phyloP scores from a whole-genome alignment of 2,329 filamentous ascomycete species.

The Fusarium bactridioides region DNA sequence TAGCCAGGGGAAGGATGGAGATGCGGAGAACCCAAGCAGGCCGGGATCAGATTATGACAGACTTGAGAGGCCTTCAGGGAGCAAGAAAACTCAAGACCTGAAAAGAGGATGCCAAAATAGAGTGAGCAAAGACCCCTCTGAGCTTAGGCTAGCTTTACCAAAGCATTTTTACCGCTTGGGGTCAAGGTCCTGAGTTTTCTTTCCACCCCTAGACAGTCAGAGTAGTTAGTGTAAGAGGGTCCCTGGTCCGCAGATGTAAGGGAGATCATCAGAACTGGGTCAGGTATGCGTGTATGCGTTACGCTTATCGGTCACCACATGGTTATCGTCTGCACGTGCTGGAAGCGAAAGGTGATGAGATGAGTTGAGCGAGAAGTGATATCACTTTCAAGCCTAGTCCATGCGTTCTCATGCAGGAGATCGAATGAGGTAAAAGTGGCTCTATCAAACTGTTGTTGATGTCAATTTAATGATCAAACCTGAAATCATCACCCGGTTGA shows the following conservation, averaged over 20 bases:
- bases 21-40: conserved; percentile 18
- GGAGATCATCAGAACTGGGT: conserved; percentile 8
- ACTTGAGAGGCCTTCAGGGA: background rate
- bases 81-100: too few relatives aligned
- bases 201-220: background rate
- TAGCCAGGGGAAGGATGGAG: conserved; percentile 1
- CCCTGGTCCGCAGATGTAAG: conserved; percentile 7
- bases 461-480: background rate
- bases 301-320: conserved; percentile 26
- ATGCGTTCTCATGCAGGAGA: conserved; percentile 6
- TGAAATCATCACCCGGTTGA: background rate
- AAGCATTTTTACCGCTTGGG: too few relatives aligned
- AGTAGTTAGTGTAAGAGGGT: background rate
- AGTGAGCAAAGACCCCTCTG: too few relatives aligned
- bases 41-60: background rate
- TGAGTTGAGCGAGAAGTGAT: background rate
- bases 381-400: conserved; percentile 15
- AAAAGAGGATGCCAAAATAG: too few relatives aligned
- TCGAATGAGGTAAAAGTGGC: background rate
- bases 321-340: conserved; percentile 3
- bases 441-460: background rate
- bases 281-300: background rate
- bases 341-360: conserved; percentile 3
- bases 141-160: too few relatives aligned
- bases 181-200: too few relatives aligned